Percentiles rank a stretch among this genome's conserved stretches.
phyloP scores from a whole-genome alignment of 306 rosid species.

The Geum urbanum region DNA sequence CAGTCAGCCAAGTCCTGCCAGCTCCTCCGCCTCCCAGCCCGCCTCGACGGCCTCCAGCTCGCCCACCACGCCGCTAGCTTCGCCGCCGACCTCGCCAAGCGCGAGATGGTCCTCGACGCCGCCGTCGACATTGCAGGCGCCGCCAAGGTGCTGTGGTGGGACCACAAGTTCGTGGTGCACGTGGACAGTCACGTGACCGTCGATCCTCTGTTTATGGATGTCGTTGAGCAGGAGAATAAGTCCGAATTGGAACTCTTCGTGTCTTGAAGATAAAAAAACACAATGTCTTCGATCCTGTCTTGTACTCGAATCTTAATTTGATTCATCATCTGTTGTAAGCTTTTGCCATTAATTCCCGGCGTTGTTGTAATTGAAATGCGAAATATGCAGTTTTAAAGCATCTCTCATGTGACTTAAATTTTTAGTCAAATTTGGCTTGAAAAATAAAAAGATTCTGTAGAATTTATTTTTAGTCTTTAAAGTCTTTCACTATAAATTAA shows the following conservation, averaged over 20 bases:
- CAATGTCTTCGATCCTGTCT: too few relatives aligned
- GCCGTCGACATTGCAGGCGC: conserved; percentile 60
- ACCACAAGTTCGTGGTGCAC: conserved; percentile 57
- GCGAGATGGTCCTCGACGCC: conserved; percentile 76
- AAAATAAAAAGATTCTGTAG: too few relatives aligned
- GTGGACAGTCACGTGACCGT: conserved; percentile 78
- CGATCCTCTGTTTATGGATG: conserved; percentile 80
- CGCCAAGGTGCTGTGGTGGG: conserved; percentile 80
- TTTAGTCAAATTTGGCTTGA: too few relatives aligned
- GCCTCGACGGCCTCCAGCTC: conserved; percentile 50
- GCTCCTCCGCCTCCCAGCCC: conserved; percentile 67
- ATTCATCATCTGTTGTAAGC: too few relatives aligned
- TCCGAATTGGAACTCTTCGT: conserved; percentile 44
- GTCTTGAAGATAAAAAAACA: neutral
- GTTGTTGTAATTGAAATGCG: too few relatives aligned
- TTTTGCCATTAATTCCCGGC: too few relatives aligned
- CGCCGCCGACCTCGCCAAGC: conserved; percentile 50
- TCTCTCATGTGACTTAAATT: too few relatives aligned
- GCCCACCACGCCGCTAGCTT: conserved; percentile 62
- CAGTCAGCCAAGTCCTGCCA: conserved; percentile 68
- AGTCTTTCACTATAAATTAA: too few relatives aligned
- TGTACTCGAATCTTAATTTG: too few relatives aligned
- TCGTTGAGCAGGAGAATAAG: conserved; percentile 59
- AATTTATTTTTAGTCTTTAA: too few relatives aligned
- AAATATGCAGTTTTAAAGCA: too few relatives aligned